Base-by-base conservation (phyloP, 1,139 yeast species). In the Torulaspora pretoriensis region DNA sequence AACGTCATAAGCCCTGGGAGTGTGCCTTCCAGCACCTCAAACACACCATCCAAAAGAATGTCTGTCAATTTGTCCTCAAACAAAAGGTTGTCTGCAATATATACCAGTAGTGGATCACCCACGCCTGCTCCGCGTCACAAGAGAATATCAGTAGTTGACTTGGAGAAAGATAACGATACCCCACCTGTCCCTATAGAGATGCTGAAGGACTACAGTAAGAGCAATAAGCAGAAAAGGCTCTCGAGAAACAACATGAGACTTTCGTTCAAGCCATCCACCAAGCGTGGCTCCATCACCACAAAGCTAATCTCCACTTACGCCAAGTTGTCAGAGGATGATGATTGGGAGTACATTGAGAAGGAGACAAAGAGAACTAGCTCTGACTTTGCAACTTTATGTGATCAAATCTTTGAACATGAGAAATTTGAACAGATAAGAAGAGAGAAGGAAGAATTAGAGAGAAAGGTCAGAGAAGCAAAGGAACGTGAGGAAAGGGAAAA, bases 331-430 rank as follows among this genome's bases (percentile, higher is more conserved):
- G 78, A 78, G 46, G 87, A 81, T 49, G 72, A 77, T 38, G 84
- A 80, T 49, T 78, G 87, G 81, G 84, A 80, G 57, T 78, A 78
- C 55, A 77, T 82, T 68, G 86, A 82, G 55, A 80, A 78, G 56
- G 87, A 80, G 62, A 80, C 88, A 13, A 82, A 78, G 66, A 74
- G 92, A 65, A 81, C 89, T 2, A 80, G 87, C 29, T 81, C 87
- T 9, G 84, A 85, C 46, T 83, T 83, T 69, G 92, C 89, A 8
- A 75, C 83, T 3, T 69, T 83, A 39, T 82, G 88, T 70, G 90
- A 83, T 65, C 81, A 79, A 62, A 78, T 83, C 48, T 83, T 83
- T 67, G 83, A 78, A 52, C 78, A 79, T 59, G 78, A 78, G 53
- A 75, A 74, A 55, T 78, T 75, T 47, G 85, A 80, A 50, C 80